Percentiles rank a stretch among this genome's conserved stretches.
Conservation (phyloP, 108 stramenopile species). For the Cylindrotheca closterium region DNA sequence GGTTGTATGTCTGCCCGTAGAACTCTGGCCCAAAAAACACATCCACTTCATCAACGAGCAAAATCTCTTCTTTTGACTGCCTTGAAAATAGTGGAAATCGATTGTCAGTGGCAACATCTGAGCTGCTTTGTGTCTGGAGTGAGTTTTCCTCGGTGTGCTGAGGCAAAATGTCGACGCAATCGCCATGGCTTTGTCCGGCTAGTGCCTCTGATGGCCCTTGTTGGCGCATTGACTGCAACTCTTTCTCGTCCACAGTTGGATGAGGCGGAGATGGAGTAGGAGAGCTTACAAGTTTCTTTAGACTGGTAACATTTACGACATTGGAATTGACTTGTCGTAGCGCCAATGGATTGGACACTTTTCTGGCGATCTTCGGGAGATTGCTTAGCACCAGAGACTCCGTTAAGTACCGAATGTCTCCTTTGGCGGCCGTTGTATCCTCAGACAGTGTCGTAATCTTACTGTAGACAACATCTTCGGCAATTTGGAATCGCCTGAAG, state of each 20-base stretch:
- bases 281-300: neutral
- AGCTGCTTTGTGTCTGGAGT: neutral
- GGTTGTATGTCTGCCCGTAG: slow-evolving; percentile 68
- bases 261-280: neutral
- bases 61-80: slow-evolving; percentile 22
- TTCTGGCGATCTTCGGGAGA: neutral
- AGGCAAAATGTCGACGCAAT: neutral
- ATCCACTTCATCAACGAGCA: slow-evolving; percentile 65
- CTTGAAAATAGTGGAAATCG: neutral
- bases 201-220: neutral
- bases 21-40: slow-evolving; percentile 69
- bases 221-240: neutral
- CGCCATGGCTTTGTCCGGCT: no score
- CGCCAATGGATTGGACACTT: neutral
- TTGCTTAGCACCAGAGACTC: slow-evolving; percentile 35
- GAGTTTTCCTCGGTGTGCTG: neutral
- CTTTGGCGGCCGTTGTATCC: slow-evolving; percentile 54
- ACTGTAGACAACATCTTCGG: slow-evolving; percentile 43
- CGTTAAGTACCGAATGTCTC: slow-evolving; percentile 50
- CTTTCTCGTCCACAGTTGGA: neutral
- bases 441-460: slow-evolving; percentile 60
- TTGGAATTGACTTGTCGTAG: neutral
- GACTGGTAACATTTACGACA: neutral
- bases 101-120: neutral
- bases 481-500: slow-evolving; percentile 39